These are phyloP conservation scores for Penicillium mononematosum DNA, from an alignment of 495 filamentous ascomycete genomes.

Conservation along the genomic window DNA sequence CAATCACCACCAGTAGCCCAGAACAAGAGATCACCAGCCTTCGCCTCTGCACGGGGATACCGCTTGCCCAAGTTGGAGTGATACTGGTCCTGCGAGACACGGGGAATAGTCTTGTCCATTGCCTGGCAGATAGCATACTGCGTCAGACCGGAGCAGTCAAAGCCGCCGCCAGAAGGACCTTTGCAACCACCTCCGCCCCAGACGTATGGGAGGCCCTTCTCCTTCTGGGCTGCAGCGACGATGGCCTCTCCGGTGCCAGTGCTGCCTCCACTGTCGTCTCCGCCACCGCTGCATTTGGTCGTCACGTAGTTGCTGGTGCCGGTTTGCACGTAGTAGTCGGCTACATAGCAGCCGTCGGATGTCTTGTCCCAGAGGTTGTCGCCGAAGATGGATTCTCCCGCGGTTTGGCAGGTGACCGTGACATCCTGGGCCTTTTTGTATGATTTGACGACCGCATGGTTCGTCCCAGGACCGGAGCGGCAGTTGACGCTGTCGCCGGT, in stretches of 20 bases:
- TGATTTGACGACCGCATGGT: conserved; percentile 11
- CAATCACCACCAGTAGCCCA: conserved; percentile 21
- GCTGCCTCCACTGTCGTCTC: conserved; percentile 3
- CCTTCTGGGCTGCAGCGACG: conserved; percentile 16
- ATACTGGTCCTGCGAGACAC: conserved; percentile 20
- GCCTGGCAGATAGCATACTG: conserved; percentile 22
- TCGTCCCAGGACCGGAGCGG: conserved; percentile 21
- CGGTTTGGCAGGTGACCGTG: conserved; percentile 15
- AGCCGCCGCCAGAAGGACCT: conserved; percentile 16
- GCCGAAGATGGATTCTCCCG: conserved; percentile 13
- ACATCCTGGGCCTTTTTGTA: conserved; percentile 17
- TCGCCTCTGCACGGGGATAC: conserved; percentile 14
- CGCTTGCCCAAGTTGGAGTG: conserved; percentile 16
- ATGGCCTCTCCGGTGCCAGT: conserved; percentile 13
- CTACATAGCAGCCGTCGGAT: conserved; percentile 21
- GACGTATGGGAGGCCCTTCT: conserved; percentile 22
- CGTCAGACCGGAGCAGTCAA: conserved; percentile 23
- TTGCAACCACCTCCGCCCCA: conserved; percentile 20
- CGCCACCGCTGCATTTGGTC: conserved; percentile 9
- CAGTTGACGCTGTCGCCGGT: conserved; percentile 14
- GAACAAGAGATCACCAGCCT: conserved; percentile 22
- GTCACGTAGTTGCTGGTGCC: conserved; percentile 17
- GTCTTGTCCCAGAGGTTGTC: conserved; percentile 24
- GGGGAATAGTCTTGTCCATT: conserved; percentile 19
- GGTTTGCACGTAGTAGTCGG: conserved; percentile 24